Percentiles rank a stretch among this genome's conserved stretches.
These are phyloP conservation scores for Diutina neorugosa DNA, from an alignment of 1,139 yeast genomes.

Conservation along the genomic window DNA sequence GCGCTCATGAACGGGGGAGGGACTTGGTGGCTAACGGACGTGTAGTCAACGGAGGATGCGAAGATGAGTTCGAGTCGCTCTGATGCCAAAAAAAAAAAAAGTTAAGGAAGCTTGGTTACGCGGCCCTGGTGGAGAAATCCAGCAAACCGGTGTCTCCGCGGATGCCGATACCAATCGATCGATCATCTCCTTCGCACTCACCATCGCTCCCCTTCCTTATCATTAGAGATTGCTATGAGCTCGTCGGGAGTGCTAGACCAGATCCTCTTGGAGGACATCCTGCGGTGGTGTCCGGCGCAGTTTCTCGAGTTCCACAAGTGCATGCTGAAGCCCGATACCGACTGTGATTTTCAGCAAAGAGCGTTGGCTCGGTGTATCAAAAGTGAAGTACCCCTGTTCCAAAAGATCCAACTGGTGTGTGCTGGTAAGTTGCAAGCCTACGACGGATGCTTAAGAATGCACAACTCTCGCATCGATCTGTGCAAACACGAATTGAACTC, in stretches of 20 bases:
- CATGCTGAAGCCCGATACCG: slow-evolving; percentile 32
- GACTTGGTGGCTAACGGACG: too few species aligned
- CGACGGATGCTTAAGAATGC: slow-evolving; percentile 42
- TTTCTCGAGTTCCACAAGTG: slow-evolving; percentile 58
- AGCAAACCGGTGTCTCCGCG: too few species aligned
- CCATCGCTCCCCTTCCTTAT: too few species aligned
- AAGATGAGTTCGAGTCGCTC: not conserved
- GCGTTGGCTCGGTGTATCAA: slow-evolving; percentile 45
- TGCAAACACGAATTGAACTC: slow-evolving; percentile 17
- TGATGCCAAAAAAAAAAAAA: not conserved
- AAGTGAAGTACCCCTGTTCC: slow-evolving; percentile 50
- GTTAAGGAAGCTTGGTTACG: too few species aligned
- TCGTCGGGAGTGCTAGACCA: slow-evolving; percentile 31
- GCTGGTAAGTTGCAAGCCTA: slow-evolving; percentile 42
- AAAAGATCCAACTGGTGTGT: slow-evolving; percentile 48
- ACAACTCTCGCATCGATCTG: slow-evolving; percentile 21
- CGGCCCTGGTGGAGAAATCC: not conserved
- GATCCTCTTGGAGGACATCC: slow-evolving; percentile 46
- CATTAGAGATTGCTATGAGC: not conserved
- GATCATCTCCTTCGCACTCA: too few species aligned
- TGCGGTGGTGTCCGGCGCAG: slow-evolving; percentile 52
- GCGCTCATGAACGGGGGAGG: too few species aligned
- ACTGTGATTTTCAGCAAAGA: slow-evolving; percentile 40
- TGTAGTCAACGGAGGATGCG: too few species aligned
- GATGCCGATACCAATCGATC: too few species aligned